Evolutionary conservation across 1,284 basidiomycete genomes (phyloP).

Genomic region (Anthracocystis panici-leucophaei): DNA sequence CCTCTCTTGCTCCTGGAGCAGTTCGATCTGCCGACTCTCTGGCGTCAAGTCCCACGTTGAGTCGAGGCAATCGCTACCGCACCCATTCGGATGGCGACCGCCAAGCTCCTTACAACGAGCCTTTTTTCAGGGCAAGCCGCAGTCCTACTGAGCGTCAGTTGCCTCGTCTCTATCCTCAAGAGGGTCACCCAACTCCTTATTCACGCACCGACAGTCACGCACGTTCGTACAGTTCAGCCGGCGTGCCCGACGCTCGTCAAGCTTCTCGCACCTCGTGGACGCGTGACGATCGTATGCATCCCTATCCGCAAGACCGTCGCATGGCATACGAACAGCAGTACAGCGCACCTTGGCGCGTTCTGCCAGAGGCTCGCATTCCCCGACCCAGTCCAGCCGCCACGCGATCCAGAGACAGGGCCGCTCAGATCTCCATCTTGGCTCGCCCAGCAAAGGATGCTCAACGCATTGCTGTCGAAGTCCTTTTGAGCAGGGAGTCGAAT

Average conservation of each 20-base stretch:
- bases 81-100: conserved; percentile 44
- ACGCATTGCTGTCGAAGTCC: conserved; percentile 23
- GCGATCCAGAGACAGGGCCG: conserved; percentile 29
- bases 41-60: conserved; percentile 12
- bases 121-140: conserved; percentile 6
- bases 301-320: conserved; percentile 24
- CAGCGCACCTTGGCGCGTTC: conserved; percentile 9
- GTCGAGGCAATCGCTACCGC: conserved; percentile 20
- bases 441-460: conserved; percentile 31
- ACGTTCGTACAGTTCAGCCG: conserved; percentile 22
- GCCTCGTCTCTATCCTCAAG: conserved; percentile 12
- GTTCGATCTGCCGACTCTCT: conserved; percentile 5
- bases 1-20: not conserved
- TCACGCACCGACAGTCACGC: conserved; percentile 8
- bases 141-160: conserved; percentile 34
- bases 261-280: conserved; percentile 4
- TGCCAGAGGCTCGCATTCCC: conserved; percentile 24
- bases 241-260: conserved; percentile 9
- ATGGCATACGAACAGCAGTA: conserved; percentile 10
- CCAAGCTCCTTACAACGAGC: conserved; percentile 10
- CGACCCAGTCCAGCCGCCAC: conserved; percentile 16
- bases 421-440: conserved; percentile 30
- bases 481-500: conserved; percentile 14
- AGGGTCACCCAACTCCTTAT: not conserved
- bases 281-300: conserved; percentile 19